These are phyloP conservation scores for Tulasnella sp. DNA, from an alignment of 768 basidiomycete genomes.

Conservation along the genomic window DNA sequence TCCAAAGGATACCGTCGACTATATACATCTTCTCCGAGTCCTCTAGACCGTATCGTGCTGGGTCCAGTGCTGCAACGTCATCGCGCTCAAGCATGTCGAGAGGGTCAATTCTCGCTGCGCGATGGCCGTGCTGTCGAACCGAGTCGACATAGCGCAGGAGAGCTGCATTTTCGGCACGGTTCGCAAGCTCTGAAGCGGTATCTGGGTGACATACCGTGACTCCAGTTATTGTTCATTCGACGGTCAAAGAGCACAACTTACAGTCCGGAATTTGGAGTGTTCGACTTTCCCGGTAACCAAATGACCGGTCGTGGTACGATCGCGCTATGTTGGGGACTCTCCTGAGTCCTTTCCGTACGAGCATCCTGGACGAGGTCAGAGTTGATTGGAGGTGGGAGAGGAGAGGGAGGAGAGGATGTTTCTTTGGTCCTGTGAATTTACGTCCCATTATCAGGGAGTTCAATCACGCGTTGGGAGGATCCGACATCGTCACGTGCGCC, in stretches of 20 bases:
- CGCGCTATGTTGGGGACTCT: background rate
- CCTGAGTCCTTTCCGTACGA: background rate
- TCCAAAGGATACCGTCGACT: constrained; percentile 77
- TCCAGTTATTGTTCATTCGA: background rate
- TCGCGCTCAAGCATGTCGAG: constrained; percentile 79
- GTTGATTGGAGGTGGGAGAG: background rate
- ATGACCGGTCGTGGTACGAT: constrained; percentile 66
- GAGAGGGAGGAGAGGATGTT: background rate
- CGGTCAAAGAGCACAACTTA: constrained; percentile 29
- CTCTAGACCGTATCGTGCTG: constrained; percentile 60
- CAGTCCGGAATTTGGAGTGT: constrained; percentile 61
- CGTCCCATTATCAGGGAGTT: too few relatives aligned
- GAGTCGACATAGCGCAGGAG: constrained; percentile 83
- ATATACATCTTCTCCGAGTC: constrained; percentile 47
- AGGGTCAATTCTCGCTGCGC: constrained; percentile 79
- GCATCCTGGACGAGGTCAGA: background rate
- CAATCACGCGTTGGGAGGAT: too few relatives aligned
- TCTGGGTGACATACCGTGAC: constrained; percentile 31
- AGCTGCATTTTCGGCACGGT: constrained; percentile 60
- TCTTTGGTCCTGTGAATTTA: too few relatives aligned
- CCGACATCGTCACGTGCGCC: too few relatives aligned
- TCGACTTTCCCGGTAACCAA: constrained; percentile 58
- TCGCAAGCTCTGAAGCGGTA: constrained; percentile 50
- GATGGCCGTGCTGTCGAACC: constrained; percentile 51
- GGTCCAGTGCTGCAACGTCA: constrained; percentile 63